Percentiles rank a stretch among this genome's conserved stretches.
Conservation (phyloP, 1,284 basidiomycete genomes). For the Grifola frondosa region DNA sequence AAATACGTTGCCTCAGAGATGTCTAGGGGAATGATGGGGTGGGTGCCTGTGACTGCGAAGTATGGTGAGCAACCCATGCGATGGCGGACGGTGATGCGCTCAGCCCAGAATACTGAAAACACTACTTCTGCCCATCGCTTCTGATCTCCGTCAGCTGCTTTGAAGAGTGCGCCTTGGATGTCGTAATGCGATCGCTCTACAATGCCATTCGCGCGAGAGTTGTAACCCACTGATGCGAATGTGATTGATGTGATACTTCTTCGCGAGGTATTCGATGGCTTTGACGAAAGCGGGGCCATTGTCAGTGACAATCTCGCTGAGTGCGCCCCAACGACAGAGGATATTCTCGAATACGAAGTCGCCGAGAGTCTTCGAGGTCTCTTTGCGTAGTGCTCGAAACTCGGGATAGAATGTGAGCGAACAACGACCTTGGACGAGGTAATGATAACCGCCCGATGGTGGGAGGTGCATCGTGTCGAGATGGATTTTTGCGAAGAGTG, state of each 20-base stretch:
- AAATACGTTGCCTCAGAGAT: constrained; percentile 41
- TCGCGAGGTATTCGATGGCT: constrained; percentile 29
- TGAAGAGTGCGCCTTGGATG: constrained; percentile 36
- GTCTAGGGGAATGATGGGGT: constrained; percentile 42
- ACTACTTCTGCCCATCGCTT: constrained; percentile 30
- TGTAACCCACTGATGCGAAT: constrained; percentile 46
- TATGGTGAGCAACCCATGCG: constrained; percentile 37
- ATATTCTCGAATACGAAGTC: constrained; percentile 30
- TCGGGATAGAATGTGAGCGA: constrained; percentile 22
- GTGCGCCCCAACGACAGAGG: constrained; percentile 22
- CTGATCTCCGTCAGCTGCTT: constrained; percentile 34
- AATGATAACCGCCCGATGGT: constrained; percentile 15
- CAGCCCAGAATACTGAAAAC: constrained; percentile 40
- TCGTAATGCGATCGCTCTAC: constrained; percentile 39
- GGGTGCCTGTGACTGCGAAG: constrained; percentile 34
- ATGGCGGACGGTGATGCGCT: constrained; percentile 33
- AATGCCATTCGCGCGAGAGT: constrained; percentile 41
- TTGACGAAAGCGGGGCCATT: constrained; percentile 31
- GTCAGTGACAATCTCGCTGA: constrained; percentile 26
- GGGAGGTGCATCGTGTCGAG: constrained; percentile 35
- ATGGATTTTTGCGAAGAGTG: constrained; percentile 33
- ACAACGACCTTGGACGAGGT: constrained; percentile 28
- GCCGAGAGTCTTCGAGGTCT: constrained; percentile 12
- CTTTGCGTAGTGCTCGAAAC: constrained; percentile 14
- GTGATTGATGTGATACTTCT: constrained; percentile 37